These are phyloP conservation scores for Orbilia ellipsospora DNA, from an alignment of 2,329 filamentous ascomycete genomes.

Conservation along the genomic window DNA sequence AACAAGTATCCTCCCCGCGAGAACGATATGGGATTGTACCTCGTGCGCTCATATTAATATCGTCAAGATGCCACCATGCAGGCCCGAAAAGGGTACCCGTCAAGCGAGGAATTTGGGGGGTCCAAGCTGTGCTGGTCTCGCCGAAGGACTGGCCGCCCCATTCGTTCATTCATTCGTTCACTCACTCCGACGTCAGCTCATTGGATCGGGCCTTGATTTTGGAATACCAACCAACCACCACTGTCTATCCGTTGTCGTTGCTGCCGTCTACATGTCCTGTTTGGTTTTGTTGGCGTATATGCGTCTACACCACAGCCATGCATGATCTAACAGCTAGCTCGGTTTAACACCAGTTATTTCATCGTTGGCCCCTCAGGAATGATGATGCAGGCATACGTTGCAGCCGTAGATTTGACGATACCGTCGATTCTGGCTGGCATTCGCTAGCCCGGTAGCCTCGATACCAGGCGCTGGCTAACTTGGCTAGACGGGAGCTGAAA, in stretches of 20 bases:
- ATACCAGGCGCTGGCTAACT: no score
- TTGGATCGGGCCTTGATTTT: no score
- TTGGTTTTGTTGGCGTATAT: background rate
- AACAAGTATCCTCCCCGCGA: no score
- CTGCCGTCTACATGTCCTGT: no score
- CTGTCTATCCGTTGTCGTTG: no score
- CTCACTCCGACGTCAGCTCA: constrained; percentile 36
- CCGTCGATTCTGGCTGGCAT: background rate
- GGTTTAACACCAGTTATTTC: no score
- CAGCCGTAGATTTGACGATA: constrained; percentile 41
- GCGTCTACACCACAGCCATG: background rate
- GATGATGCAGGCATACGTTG: constrained; percentile 52
- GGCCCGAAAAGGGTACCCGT: constrained; percentile 25
- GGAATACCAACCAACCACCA: no score
- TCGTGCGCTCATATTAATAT: no score
- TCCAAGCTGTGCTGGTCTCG: background rate
- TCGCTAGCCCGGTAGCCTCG: no score
- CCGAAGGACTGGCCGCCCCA: background rate
- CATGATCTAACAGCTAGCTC: no score
- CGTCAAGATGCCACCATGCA: constrained; percentile 2
- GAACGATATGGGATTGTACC: no score
- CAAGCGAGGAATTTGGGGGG: constrained; percentile 50
- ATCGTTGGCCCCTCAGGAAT: background rate
- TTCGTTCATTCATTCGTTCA: background rate
- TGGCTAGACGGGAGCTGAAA: no score